Conservation (phyloP, 352 stramenopile genomes). For the Phytophthora boehmeriae region DNA sequence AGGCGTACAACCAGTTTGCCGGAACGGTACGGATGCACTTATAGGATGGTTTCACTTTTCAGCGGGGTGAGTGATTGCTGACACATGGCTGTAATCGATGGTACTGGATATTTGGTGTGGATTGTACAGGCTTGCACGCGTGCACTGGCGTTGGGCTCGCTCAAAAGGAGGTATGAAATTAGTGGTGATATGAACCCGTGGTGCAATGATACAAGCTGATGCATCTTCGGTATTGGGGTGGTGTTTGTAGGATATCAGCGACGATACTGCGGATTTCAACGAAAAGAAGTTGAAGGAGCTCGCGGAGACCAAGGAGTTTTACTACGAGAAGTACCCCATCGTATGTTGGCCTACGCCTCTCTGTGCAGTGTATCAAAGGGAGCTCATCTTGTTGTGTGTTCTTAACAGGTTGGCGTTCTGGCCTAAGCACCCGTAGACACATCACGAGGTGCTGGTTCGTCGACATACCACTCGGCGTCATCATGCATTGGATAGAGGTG, state of each 20-base stretch:
- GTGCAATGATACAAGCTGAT: neutral
- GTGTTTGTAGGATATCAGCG: conserved; percentile 61
- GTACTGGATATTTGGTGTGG: neutral
- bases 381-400: conserved; percentile 1
- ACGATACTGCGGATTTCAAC: conserved; percentile 73
- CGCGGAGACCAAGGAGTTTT: conserved; percentile 74
- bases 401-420: conserved; percentile 54
- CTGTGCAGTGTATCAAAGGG: neutral
- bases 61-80: conserved; percentile 4
- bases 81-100: conserved; percentile 1
- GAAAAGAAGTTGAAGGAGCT: conserved; percentile 67
- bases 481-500: neutral
- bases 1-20: conserved; percentile 78
- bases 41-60: neutral
- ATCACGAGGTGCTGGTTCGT: conserved; percentile 6
- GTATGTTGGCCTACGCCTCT: conserved; percentile 41
- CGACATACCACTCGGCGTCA: conserved; percentile 3
- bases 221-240: neutral
- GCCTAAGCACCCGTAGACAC: conserved; percentile 14
- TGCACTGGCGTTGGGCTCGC: conserved; percentile 67
- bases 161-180: conserved; percentile 62
- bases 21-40: conserved; percentile 49
- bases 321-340: conserved; percentile 87
- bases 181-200: neutral
- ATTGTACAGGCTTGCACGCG: conserved; percentile 71